Conservation (phyloP, 148 eudicot species). For the Arbutus unedo region DNA sequence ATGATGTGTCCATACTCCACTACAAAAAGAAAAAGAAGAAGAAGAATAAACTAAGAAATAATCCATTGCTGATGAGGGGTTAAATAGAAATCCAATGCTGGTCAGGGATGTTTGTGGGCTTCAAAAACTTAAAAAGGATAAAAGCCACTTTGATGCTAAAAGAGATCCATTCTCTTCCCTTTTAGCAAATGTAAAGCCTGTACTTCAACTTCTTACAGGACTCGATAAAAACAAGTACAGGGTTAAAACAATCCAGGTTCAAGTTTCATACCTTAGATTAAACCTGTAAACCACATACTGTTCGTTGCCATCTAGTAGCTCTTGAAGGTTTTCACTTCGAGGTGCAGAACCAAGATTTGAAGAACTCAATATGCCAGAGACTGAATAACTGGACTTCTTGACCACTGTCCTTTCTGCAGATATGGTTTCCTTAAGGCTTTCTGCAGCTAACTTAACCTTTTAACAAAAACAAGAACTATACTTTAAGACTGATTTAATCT, state of each 20-base stretch:
- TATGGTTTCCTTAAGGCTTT: constrained; percentile 55
- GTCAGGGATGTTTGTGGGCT: not conserved
- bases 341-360: constrained; percentile 59
- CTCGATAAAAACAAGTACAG: not conserved
- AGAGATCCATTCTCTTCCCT: not conserved
- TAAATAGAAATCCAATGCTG: not conserved
- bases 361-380: constrained; percentile 59
- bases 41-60: not conserved
- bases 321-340: constrained; percentile 67
- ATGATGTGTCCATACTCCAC: not conserved
- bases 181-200: not conserved
- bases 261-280: constrained; percentile 43
- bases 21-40: not conserved
- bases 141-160: constrained; percentile 4
- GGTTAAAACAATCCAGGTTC: not conserved
- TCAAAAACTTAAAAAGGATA: not conserved
- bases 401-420: constrained; percentile 49
- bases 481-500: not conserved
- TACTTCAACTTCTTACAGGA: not conserved
- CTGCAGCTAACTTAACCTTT: constrained; percentile 56
- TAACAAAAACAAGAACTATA: constrained; percentile 3
- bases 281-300: constrained; percentile 56
- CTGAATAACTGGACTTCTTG: constrained; percentile 54
- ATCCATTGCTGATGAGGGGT: not conserved
- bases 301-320: constrained; percentile 52